These are phyloP conservation scores for Flaveria linearis DNA, from an alignment of 129 eudicot genomes.

Conservation along the genomic window DNA sequence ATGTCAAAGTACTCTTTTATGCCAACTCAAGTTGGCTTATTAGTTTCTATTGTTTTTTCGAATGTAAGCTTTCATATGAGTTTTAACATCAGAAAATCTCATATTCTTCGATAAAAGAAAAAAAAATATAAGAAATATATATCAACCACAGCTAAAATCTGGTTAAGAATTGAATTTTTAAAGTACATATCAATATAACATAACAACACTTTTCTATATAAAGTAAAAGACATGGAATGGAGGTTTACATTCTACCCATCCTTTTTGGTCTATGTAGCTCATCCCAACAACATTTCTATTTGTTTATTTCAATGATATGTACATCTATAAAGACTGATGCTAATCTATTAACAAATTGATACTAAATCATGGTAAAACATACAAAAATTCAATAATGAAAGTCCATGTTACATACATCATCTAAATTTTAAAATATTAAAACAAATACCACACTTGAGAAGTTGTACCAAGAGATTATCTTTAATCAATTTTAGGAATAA, in stretches of 20 bases:
- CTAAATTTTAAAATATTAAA: neutral
- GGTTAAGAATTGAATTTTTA: neutral
- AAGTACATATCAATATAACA: neutral
- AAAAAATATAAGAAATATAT: neutral
- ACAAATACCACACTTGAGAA: constrained; percentile 22
- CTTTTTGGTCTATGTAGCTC: neutral
- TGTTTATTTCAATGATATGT: neutral
- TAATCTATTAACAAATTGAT: neutral
- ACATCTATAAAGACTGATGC: neutral
- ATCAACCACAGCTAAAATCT: neutral
- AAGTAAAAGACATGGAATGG: neutral
- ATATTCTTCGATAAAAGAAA: neutral
- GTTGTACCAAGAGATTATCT: constrained; percentile 13
- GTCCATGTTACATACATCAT: too few relatives aligned
- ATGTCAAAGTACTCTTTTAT: too few relatives aligned
- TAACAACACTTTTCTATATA: constrained; percentile 7
- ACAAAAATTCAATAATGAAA: too few relatives aligned
- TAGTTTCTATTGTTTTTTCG: too few relatives aligned
- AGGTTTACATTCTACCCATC: neutral
- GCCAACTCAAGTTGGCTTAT: too few relatives aligned
- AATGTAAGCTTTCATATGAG: too few relatives aligned
- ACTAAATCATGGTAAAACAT: too few relatives aligned
- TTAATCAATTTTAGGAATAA: neutral
- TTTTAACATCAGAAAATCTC: neutral
- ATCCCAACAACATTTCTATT: neutral